A percentile compares a stretch with the other conserved stretches of the same genome.
These are phyloP conservation scores for Talaromyces wortmannii DNA, from an alignment of 495 filamentous ascomycete species.

Conservation along the genomic window DNA sequence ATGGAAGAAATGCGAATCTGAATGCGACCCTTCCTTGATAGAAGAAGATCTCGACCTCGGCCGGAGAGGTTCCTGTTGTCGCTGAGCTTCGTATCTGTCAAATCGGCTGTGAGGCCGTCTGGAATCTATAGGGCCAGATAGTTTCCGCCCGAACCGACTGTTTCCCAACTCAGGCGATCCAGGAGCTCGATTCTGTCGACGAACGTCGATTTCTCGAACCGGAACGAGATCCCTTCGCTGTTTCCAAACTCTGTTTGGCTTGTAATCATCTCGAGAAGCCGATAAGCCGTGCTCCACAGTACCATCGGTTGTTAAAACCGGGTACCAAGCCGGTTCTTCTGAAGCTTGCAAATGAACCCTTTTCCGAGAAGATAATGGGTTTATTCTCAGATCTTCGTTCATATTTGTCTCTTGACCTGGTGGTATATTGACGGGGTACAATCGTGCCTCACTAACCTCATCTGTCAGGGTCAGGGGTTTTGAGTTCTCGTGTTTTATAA, in stretches of 20 bases:
- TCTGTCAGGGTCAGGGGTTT: not conserved
- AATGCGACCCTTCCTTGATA: constrained; percentile 1
- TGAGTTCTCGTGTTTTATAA: not conserved
- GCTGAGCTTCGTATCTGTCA: constrained; percentile 9
- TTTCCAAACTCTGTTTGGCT: not conserved
- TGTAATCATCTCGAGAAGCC: not conserved
- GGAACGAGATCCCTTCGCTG: not conserved
- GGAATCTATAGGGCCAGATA: not conserved
- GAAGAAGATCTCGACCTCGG: constrained; percentile 11
- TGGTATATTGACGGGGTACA: not conserved
- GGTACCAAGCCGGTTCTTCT: not conserved
- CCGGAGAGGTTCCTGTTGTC: constrained; percentile 3
- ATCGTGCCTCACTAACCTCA: not conserved
- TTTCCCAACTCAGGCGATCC: not conserved
- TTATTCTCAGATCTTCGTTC: not conserved
- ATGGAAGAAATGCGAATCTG: constrained; percentile 11
- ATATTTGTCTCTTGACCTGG: not conserved
- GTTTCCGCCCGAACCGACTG: not conserved
- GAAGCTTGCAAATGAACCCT: not conserved
- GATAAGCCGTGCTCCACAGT: not conserved
- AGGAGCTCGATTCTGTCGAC: not conserved
- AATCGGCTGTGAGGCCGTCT: constrained; percentile 8
- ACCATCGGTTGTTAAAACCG: not conserved
- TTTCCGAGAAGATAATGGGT: not conserved
- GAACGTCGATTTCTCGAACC: not conserved